Percentiles rank a stretch among this genome's conserved stretches.
These are phyloP conservation scores for Erysimum pusillum DNA, from an alignment of 441 rosid species.

Conservation along the genomic window DNA sequence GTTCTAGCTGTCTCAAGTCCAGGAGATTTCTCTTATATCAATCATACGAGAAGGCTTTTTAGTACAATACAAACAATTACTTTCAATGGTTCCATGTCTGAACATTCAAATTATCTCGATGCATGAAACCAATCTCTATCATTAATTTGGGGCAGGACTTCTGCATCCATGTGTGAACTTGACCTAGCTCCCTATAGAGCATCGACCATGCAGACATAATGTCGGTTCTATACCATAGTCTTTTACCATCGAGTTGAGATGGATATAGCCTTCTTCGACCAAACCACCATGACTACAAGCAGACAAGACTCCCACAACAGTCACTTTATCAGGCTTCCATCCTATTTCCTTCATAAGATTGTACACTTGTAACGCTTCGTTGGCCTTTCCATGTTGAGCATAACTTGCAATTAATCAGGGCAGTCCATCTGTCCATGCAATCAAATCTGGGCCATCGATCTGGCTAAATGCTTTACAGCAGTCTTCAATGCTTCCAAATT, in stretches of 20 bases:
- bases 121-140: neutral
- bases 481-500: constrained; percentile 75
- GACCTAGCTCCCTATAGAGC: constrained; percentile 84
- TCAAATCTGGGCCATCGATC: constrained; percentile 68
- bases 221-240: constrained; percentile 69
- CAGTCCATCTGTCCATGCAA: constrained; percentile 83
- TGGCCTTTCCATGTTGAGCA: constrained; percentile 80
- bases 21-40: neutral
- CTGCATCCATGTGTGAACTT: constrained; percentile 42
- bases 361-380: constrained; percentile 64
- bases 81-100: neutral
- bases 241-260: constrained; percentile 68
- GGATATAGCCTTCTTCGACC: constrained; percentile 71
- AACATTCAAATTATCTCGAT: too few relatives aligned
- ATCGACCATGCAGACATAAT: constrained; percentile 86
- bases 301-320: constrained; percentile 73
- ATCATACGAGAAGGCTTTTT: neutral
- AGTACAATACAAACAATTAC: neutral
- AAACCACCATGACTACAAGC: constrained; percentile 84
- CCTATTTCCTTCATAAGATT: constrained; percentile 63
- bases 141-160: constrained; percentile 6
- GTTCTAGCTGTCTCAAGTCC: neutral
- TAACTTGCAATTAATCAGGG: constrained; percentile 77
- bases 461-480: constrained; percentile 64
- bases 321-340: constrained; percentile 71